These are phyloP conservation scores for Protoeuglena noctilucae DNA, from an alignment of 139 green algal genomes.

Conservation along the genomic window DNA sequence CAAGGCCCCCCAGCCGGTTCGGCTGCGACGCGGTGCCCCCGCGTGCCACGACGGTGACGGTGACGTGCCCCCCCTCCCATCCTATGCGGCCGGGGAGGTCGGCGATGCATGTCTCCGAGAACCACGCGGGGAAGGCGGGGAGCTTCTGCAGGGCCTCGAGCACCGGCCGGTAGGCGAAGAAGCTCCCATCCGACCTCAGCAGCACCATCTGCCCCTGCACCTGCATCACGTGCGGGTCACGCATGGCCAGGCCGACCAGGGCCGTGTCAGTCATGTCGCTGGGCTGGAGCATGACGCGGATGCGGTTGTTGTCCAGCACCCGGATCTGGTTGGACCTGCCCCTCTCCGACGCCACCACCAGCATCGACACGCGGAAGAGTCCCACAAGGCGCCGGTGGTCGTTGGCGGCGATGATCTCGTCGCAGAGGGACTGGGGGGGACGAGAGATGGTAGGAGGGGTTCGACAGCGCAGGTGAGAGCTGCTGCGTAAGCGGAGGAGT, in stretches of 20 bases:
- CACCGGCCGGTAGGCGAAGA: constrained; percentile 57
- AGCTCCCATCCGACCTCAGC: constrained; percentile 29
- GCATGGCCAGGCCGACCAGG: not conserved
- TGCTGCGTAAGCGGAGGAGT: not conserved
- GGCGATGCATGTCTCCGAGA: too few species aligned
- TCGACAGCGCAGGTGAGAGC: not conserved
- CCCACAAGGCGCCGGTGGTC: too few species aligned
- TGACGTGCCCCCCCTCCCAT: not conserved
- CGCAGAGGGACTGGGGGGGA: not conserved
- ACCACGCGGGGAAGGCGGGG: constrained; percentile 9
- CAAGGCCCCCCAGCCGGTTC: not conserved
- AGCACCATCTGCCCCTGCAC: constrained; percentile 11
- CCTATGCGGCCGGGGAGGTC: too few species aligned
- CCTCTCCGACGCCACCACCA: not conserved
- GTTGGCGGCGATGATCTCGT: too few species aligned
- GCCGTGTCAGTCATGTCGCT: not conserved
- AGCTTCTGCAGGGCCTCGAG: constrained; percentile 43
- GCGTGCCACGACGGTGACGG: constrained; percentile 2
- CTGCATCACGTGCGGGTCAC: constrained; percentile 6
- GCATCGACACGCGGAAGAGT: not conserved
- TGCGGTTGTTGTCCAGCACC: not conserved
- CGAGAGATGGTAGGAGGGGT: not conserved
- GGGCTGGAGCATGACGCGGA: constrained; percentile 5
- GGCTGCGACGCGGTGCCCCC: constrained; percentile 11
- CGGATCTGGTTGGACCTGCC: not conserved